Evolutionary conservation across 495 filamentous ascomycete genomes (phyloP), one percentile per base, ranked within the genome.

Genomic region (Podospora comata): DNA sequence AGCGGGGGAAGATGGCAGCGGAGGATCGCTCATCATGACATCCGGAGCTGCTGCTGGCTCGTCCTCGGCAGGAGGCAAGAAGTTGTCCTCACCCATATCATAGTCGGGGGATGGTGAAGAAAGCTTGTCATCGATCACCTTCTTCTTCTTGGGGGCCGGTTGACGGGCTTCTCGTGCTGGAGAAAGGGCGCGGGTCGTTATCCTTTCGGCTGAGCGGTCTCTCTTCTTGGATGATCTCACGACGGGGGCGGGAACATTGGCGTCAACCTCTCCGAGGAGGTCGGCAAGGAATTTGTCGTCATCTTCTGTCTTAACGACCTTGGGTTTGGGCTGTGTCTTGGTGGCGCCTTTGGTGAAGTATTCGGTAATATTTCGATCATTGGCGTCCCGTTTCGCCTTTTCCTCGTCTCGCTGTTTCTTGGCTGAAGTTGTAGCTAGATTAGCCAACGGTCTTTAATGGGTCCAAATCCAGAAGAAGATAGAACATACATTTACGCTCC

Each of bases 351-450:
- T 89, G 73, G 86, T 96, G 78, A 99, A 97, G 78, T 95, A 99
- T 71, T 94, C 95, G 71, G 89, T 90, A 73, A 99, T 97, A 71
- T 92, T 90, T 67, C 92, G 90, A 77, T 96, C 93, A 65, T 92
- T 90, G 76, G 92, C 91, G 71, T 96, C 90, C 67, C 91, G 87
- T 71, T 91, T 89, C 65, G 93, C 89, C 68, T 91, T 85, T 65
- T 98, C 94, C 72, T 98, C 93, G 69, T 97, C 93, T 23, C 90
- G 89, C 74, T 95, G 94, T 67, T 92, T 85, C 77, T 97, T 99
- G 65, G 89, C 89, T 90, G 69, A 67, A 72, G 0, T 62, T 39
- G 32, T 9, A 39, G 15, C 28, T 15, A 11, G 28, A 57, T 62
- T 62, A 60, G 65, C 66, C 66, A 65, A 70, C 70, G 56, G 26